Evolutionary conservation across 805 yeast genomes (phyloP).

Genomic region (Starmerella tilneyi): DNA sequence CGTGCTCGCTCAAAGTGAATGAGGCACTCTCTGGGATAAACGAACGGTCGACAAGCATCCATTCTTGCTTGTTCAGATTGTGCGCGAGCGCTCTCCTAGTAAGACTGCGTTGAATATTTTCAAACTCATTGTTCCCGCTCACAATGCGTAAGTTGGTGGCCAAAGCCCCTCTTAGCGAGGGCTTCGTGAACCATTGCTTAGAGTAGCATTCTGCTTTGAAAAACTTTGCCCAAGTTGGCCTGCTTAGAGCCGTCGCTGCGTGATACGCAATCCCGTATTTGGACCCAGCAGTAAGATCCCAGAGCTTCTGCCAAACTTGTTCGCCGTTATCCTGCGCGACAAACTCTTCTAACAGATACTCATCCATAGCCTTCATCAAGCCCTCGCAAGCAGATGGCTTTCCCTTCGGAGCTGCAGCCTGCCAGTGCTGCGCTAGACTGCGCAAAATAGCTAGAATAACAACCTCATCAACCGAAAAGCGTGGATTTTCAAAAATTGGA

Average conservation of each 20-base stretch:
- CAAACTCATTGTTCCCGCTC: conserved; percentile 14
- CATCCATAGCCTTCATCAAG: background rate
- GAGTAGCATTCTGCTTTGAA: background rate
- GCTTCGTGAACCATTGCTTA: conserved; percentile 8
- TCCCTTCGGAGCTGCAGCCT: background rate
- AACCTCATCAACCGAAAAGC: background rate
- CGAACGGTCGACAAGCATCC: conserved; percentile 13
- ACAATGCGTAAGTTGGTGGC: conserved; percentile 13
- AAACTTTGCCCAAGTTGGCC: background rate
- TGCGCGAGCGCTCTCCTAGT: conserved; percentile 10
- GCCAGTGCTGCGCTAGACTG: conserved; percentile 8
- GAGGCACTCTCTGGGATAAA: conserved; percentile 7
- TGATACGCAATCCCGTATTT: conserved; percentile 14
- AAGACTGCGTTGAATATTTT: conserved; percentile 16
- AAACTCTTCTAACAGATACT: background rate
- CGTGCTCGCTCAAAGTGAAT: background rate
- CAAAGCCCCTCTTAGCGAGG: conserved; percentile 20
- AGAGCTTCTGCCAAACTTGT: conserved; percentile 3
- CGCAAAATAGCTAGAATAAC: background rate
- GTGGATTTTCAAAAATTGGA: background rate
- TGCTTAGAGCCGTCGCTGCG: conserved; percentile 16
- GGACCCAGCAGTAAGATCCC: conserved; percentile 1
- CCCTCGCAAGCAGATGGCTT: background rate
- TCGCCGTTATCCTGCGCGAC: background rate
- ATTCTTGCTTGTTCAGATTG: conserved; percentile 4